Conservation (phyloP, 1,284 basidiomycete species). For the Inonotus hispidus region DNA sequence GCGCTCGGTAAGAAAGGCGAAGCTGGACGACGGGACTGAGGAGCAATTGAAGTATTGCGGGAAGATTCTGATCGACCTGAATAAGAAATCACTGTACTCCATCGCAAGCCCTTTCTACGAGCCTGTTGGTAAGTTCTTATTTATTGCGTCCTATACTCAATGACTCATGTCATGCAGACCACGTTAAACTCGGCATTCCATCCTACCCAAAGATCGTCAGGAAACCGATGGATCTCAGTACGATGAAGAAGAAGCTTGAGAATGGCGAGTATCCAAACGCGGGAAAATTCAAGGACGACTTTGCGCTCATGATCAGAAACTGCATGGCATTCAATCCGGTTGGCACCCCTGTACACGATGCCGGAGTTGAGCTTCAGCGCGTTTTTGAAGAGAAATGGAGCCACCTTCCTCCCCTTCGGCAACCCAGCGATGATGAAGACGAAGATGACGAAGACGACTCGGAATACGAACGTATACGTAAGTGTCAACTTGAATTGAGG, state of each 20-base stretch:
- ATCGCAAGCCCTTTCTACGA: constrained; percentile 88
- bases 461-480: constrained; percentile 37
- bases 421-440: constrained; percentile 36
- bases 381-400: constrained; percentile 93
- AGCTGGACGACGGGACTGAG: constrained; percentile 57
- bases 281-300: constrained; percentile 82
- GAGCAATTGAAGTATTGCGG: constrained; percentile 85
- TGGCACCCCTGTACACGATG: constrained; percentile 80
- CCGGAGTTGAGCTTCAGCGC: constrained; percentile 75
- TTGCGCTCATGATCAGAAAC: constrained; percentile 92
- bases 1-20: constrained; percentile 54
- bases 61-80: constrained; percentile 73
- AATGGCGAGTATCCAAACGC: constrained; percentile 70
- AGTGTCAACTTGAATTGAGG: constrained; percentile 33
- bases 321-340: constrained; percentile 91
- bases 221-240: constrained; percentile 92
- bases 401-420: constrained; percentile 59
- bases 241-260: constrained; percentile 82
- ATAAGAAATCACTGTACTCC: constrained; percentile 73
- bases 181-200: constrained; percentile 76
- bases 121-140: constrained; percentile 70
- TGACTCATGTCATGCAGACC: constrained; percentile 42
- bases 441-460: constrained; percentile 47
- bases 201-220: constrained; percentile 86
- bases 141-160: background rate